Conservation (phyloP, 225 moss, liverwort and hornwort genomes). For the Pleurozium schreberi region DNA sequence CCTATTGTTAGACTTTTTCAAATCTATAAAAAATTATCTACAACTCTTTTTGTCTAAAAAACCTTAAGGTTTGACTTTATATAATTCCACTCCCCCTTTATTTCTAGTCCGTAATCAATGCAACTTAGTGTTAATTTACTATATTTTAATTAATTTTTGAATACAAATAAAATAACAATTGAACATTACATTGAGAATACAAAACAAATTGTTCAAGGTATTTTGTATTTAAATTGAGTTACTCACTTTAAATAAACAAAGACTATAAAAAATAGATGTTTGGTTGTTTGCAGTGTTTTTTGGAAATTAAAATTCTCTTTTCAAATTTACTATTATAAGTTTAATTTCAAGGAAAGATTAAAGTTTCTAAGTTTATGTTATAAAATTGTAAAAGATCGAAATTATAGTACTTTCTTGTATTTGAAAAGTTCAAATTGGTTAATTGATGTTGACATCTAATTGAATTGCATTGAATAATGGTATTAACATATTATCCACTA, state of each 20-base stretch:
- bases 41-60: too few relatives aligned
- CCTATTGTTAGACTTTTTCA: too few relatives aligned
- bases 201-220: not conserved
- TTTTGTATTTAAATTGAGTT: too few relatives aligned
- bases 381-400: not conserved
- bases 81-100: too few relatives aligned
- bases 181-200: fast-evolving
- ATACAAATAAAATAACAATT: not conserved
- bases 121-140: not conserved
- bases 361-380: too few relatives aligned
- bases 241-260: too few relatives aligned
- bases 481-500: not conserved
- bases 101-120: too few relatives aligned
- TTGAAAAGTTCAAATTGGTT: not conserved
- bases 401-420: not conserved
- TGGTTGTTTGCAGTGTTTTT: too few relatives aligned
- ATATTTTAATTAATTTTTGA: not conserved
- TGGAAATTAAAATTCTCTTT: too few relatives aligned
- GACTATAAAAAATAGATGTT: too few relatives aligned
- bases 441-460: not conserved
- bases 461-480: not conserved
- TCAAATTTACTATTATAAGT: not conserved
- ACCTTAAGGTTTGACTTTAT: too few relatives aligned
- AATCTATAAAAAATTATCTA: too few relatives aligned
- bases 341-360: not conserved